A percentile compares a stretch with the other conserved stretches of the same genome.
Evolutionary conservation across 768 basidiomycete genomes (phyloP).

Genomic region (Trametes cinnabarina): DNA sequence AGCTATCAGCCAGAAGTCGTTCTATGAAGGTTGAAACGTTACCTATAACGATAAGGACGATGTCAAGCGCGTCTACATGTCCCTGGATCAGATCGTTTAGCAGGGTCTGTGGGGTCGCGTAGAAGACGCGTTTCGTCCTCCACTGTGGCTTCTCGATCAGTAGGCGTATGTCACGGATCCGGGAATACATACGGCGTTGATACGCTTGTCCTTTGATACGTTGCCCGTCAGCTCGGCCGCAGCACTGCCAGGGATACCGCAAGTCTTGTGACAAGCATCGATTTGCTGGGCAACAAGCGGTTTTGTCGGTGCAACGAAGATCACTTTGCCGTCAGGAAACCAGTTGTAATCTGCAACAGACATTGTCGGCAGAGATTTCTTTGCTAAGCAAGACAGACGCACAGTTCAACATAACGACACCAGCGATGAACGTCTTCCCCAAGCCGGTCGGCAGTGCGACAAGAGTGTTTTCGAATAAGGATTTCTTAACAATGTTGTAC

Average conservation of each 20-base stretch:
- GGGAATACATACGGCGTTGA: slow-evolving; percentile 50
- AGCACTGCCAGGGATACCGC: slow-evolving; percentile 87
- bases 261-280: slow-evolving; percentile 86
- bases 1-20: background rate
- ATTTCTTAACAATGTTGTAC: slow-evolving; percentile 83
- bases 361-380: slow-evolving; percentile 3
- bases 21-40: slow-evolving; percentile 13
- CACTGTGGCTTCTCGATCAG: slow-evolving; percentile 46
- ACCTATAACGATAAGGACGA: slow-evolving; percentile 90
- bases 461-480: slow-evolving; percentile 89
- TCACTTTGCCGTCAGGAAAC: slow-evolving; percentile 88
- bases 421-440: slow-evolving; percentile 98
- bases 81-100: slow-evolving; percentile 78
- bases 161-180: background rate
- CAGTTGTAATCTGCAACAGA: slow-evolving; percentile 71
- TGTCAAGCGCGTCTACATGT: slow-evolving; percentile 73
- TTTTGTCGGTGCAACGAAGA: slow-evolving; percentile 95
- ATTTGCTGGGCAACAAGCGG: slow-evolving; percentile 96
- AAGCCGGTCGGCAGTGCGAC: slow-evolving; percentile 94
- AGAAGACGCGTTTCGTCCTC: slow-evolving; percentile 82
- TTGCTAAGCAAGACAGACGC: slow-evolving; percentile 23
- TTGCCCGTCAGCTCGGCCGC: slow-evolving; percentile 87
- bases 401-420: slow-evolving; percentile 96
- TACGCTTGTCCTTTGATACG: slow-evolving; percentile 51
- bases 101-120: slow-evolving; percentile 95